Conservation (phyloP, 108 stramenopile species). For the Cyclotella choctawhatcheeana region DNA sequence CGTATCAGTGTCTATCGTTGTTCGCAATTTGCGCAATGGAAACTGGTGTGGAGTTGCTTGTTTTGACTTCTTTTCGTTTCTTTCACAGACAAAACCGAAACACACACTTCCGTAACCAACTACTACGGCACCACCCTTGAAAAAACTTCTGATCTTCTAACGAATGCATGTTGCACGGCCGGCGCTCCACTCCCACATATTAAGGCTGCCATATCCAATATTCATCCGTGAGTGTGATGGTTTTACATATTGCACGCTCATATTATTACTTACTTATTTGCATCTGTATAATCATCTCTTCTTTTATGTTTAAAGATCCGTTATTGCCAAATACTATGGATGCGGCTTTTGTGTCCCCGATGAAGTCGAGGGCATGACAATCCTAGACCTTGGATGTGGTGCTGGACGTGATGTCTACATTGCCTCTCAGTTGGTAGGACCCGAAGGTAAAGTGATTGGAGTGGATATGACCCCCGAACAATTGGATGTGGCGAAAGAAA, state of each 20-base stretch:
- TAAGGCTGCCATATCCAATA: slow-evolving; percentile 71
- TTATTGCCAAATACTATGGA: slow-evolving; percentile 92
- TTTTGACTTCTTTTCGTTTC: no score
- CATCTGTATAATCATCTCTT: no score
- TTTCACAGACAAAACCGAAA: slow-evolving; percentile 3
- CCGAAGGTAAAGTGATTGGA: slow-evolving; percentile 88
- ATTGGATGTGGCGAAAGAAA: slow-evolving; percentile 84
- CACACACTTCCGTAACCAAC: slow-evolving; percentile 63
- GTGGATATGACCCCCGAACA: slow-evolving; percentile 99
- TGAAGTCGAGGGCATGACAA: slow-evolving; percentile 77
- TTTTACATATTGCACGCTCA: no score
- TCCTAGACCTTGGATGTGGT: slow-evolving; percentile 95
- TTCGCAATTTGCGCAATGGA: no score
- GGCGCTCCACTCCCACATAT: slow-evolving; percentile 78
- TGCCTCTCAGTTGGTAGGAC: slow-evolving; percentile 90
- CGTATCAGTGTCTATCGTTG: no score
- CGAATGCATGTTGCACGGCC: slow-evolving; percentile 96
- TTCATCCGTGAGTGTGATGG: no score
- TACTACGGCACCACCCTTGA: slow-evolving; percentile 90
- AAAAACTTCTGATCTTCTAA: slow-evolving; percentile 87
- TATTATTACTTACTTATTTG: no score
- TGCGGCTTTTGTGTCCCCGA: slow-evolving; percentile 95
- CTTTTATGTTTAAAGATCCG: no score
- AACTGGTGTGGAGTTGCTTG: no score
- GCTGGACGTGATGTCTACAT: slow-evolving; percentile 95